Evolutionary conservation across 805 yeast genomes (phyloP), one percentile per base, ranked within the genome.

Genomic region (Priceomyces medius): DNA sequence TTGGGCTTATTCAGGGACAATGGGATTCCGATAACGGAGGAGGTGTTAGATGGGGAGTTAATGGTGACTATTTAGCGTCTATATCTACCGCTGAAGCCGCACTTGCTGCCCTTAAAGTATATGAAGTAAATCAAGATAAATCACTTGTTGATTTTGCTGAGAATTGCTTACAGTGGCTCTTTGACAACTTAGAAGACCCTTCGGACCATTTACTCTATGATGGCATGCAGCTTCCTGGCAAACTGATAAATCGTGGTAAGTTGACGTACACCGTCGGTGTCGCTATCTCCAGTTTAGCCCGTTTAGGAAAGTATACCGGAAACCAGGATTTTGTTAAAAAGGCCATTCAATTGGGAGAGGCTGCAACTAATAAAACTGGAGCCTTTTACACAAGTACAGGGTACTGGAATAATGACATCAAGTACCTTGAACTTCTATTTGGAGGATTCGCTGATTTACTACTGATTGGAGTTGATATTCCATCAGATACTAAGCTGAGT

Each of bases 371-470:
- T 14, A 32, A 31, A 5, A 16, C 40, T 7, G 56, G 61, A 7
- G 52, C 56, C 2, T 54, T 58, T 33, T 55, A 53, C 35, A 43
- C 36, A 19, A 38, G 40, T 2, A 44, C 50, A 37, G 56, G 58
- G 6, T 43, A 42, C 33, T 60, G 64, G 66, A 55, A 56, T 35
- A 56, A 58, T 44, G 43, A 38, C 12, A 40, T 56, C 31, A 45
- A 53, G 27, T 60, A 59, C 41, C 40, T 45, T 7, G 55, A 59
- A 31, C 46, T 60, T 16, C 41, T 58, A 13, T 58, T 49, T 36
- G 46, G 43, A 3, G 66, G 66, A 1, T 47, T 52, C 31, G 50
- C 47, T 8, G 64, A 59, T 38, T 45, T 53, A 20, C 9, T 32
- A 9, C 31, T 19, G 16, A n/a, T 43, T 12, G 28, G 21, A 6